Base-by-base conservation (phyloP, 2,329 filamentous ascomycete species). In the Emergomyces africanus region DNA sequence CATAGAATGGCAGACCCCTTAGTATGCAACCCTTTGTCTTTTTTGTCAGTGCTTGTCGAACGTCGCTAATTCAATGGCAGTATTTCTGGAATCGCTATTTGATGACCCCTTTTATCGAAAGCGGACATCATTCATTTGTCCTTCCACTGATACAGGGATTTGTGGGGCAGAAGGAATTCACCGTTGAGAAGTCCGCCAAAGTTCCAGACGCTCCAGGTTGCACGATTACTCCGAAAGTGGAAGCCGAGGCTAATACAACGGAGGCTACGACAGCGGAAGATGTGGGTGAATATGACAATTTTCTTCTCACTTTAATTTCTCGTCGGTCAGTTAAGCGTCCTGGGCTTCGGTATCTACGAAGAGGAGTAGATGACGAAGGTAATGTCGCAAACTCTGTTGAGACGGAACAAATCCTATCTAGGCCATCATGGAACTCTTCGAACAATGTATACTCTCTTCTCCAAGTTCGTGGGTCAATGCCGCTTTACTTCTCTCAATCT, bases 21-120 rank as follows among this genome's bases (percentile, higher is more conserved):
- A 71, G 81, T 83, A 70, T 66, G 73, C 66, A n/a, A n/a, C 39
- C 12, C n/a, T 59, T 35, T 42, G 12, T 23, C 28, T 39, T 49
- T 61, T 33, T 42, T n/a, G n/a, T n/a, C 37, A 25, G 44, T 44
- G 18, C 18, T 37, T 59, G 50, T 25, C 39, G 33, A 44, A 18
- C 4, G 9, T 48, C 28, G 51, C 60, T 61, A 54, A 55, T 48
- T 33, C 48, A 42, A 3, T 9, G 37, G 23, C 61, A 84, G 69
- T 97, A 87, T 72, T 97, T 96, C 71, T 99, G 94, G 92, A 99
- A 99, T 68, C 81, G 80, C 30, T 79, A 90, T 68, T 79, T 96
- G 15, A 75, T 89, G 30, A 74, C 81, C 33, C 85, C 88, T 0
- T 90, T 99, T 62, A 81, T 90, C 54, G 81, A 88, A 20, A 79